Evolutionary conservation across 495 filamentous ascomycete species (phyloP).

Genomic region (Pyronema omphalodes): DNA sequence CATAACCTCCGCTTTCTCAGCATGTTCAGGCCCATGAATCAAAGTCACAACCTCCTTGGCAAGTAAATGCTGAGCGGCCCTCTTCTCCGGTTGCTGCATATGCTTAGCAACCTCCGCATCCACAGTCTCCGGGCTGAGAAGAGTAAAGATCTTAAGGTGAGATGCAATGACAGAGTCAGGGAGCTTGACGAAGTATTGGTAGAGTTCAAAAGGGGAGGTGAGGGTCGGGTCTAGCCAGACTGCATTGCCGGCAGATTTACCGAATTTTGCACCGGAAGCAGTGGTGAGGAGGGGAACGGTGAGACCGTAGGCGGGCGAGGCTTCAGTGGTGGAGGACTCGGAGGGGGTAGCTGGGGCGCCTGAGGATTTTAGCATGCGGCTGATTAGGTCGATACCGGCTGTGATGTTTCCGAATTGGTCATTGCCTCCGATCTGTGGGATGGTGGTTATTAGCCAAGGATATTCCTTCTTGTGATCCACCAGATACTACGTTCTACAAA

Average conservation of each 20-base stretch:
- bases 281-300: conserved; percentile 82
- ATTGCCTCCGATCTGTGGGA: conserved; percentile 74
- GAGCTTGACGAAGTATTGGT: conserved; percentile 73
- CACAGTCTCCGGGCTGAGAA: conserved; percentile 52
- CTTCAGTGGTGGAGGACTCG: neutral
- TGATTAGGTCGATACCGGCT: conserved; percentile 65
- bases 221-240: conserved; percentile 74
- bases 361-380: conserved; percentile 4
- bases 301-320: conserved; percentile 45
- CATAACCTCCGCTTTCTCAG: conserved; percentile 36
- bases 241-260: conserved; percentile 87
- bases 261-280: conserved; percentile 72
- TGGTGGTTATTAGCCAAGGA: no score
- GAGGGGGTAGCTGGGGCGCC: neutral
- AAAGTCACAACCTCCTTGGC: conserved; percentile 64
- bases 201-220: conserved; percentile 71
- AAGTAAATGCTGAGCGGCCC: conserved; percentile 62
- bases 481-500: no score
- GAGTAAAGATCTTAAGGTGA: conserved; percentile 81
- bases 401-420: conserved; percentile 97
- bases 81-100: conserved; percentile 40
- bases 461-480: conserved; percentile 15
- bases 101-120: conserved; percentile 47
- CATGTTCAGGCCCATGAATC: conserved; percentile 48
- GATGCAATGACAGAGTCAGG: conserved; percentile 60